Evolutionary conservation across 2,329 filamentous ascomycete genomes (phyloP), one percentile per base, ranked within the genome.

Genomic region (Orbilia oligospora): DNA sequence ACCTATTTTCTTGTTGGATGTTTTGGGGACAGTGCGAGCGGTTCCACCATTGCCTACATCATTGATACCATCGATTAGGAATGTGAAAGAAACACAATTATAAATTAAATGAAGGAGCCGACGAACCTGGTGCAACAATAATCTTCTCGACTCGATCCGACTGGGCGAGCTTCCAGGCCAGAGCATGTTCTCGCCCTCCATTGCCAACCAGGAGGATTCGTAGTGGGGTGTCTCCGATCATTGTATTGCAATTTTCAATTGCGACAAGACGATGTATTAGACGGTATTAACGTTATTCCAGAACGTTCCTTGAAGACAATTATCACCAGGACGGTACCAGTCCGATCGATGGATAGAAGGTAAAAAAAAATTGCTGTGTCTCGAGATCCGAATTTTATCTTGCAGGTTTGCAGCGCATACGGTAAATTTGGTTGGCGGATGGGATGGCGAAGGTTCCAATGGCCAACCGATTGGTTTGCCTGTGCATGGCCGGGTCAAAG

Each of bases 101-200:
- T 1, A 30, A 27, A 58, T 30, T 9, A 20, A 51, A 46, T 2
- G 38, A 44, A 44, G 51, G 30, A 20, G 20, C 18, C 2, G 36
- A 58, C 63, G 6, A 53, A 81, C 82, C 82, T 14, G 90, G 90
- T 53, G 90, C 89, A 51, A 86, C 89, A 81, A 88, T 87, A 83
- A 98, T 95, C 82, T 90, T 88, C 82, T 93, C 90, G 79, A 97
- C 93, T 55, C 88, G 88, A 49, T 91, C 87, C 16, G 94, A 97
- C 84, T 97, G 92, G 83, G 91, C 90, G 80, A 98, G 87, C 86
- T 97, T 97, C 94, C 94, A 98, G 49, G 94, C 94, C 80, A 97
- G 89, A 56, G 94, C 93, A 85, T 98, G 94, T 86, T 99, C 96
- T 82, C 96, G 91, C 82, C 95, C 96, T 81, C 96, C 96, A 84